Evolutionary conservation across 75 land plant genomes (phyloP), one percentile per base, ranked within the genome.

Genomic region (Pinus tabuliformis): DNA sequence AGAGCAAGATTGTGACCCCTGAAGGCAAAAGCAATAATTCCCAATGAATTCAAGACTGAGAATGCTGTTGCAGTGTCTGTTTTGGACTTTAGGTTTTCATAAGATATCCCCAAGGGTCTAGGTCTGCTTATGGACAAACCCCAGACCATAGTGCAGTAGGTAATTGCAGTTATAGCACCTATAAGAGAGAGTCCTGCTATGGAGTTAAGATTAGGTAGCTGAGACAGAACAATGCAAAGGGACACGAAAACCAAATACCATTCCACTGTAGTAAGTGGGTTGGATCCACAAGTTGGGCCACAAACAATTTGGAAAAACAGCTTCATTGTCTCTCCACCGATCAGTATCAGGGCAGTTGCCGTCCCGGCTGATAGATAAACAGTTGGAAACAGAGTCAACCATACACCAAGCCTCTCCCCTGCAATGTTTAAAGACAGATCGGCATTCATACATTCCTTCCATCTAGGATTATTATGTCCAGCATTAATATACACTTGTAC

Each of bases 151-250:
- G 90, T 88, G 63, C 82, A 68, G 72, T 89, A 89, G 17, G 90
- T 81, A 18, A 89, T 79, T 24, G 91, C 91, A 74, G 90, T 87
- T 42, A 89, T 56, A 18, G 90, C 91, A 57, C 91, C 90, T 18
- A 88, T 82, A 21, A 89, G 87, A 8, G 91, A 89, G 13, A 89
- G 88, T 0, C 90, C 90, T 21, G 86, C 90, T 20, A 89, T 86
- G 57, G 91, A 89, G 77, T 89, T 84, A 52, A 89, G 87, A 72
- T 89, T 89, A 17, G 91, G 91, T 30, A 89, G 77, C 79, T 89
- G 90, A 21, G 87, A 90, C 36, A 89, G 76, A 56, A 89, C 86
- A 56, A 86, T 82, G 78, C 91, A 89, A 37, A 89, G 81, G 13
- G 83, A 77, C 16, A 89, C 66, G 70, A 89, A 89, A 18, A 89